Conservation (phyloP, 164 flowering plant species). For the Chimonanthus praecox region DNA sequence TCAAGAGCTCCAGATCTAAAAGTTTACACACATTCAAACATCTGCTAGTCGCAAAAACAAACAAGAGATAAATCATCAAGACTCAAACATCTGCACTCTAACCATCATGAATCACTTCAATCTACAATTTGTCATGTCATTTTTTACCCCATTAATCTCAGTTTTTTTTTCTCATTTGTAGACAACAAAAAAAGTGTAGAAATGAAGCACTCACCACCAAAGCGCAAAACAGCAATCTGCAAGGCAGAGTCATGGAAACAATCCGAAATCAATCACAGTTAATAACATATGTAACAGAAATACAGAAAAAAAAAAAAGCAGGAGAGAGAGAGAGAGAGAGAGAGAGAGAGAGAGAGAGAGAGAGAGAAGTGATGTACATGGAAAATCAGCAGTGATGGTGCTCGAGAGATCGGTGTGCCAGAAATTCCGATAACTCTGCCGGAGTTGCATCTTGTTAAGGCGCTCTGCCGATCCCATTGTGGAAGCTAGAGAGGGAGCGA, state of each 20-base stretch:
- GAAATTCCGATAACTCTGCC: conserved; percentile 69
- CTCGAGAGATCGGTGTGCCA: conserved; percentile 84
- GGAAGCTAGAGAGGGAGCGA: not conserved
- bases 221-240: conserved; percentile 47
- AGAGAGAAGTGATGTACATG: conserved; percentile 35
- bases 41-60: not conserved
- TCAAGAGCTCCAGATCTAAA: not conserved
- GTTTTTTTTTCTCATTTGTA: too few species aligned
- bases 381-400: conserved; percentile 63
- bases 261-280: not conserved
- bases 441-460: conserved; percentile 65
- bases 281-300: not conserved
- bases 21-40: not conserved
- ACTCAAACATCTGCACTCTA: not conserved
- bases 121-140: too few species aligned
- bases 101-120: too few species aligned
- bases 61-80: not conserved
- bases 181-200: conserved; percentile 9
- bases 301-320: not conserved
- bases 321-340: conserved; percentile 1
- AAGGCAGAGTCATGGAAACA: not conserved
- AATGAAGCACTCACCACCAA: conserved; percentile 29
- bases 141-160: too few species aligned
- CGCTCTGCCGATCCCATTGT: conserved; percentile 29
- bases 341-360: not conserved